These are phyloP conservation scores for Euptelea pleiosperma DNA, from an alignment of 164 flowering plant species.

Conservation along the genomic window DNA sequence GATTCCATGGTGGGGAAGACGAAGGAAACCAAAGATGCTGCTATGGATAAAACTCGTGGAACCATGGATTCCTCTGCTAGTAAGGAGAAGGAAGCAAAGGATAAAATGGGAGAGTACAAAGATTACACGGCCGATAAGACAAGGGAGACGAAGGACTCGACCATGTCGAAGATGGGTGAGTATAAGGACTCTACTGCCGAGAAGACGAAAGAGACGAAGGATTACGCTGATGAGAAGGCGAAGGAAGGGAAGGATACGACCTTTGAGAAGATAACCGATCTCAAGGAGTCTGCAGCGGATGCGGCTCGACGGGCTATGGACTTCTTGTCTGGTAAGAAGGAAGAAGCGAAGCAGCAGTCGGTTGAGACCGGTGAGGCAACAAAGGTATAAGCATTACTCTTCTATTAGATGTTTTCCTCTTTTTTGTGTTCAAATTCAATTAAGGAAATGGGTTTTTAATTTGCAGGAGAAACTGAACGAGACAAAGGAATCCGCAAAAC, in stretches of 20 bases:
- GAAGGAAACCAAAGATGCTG: slow-evolving; percentile 11
- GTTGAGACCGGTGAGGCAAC: slow-evolving; percentile 35
- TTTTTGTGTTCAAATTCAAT: background rate
- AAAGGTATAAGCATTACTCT: slow-evolving; percentile 22
- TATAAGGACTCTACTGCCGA: slow-evolving; percentile 15
- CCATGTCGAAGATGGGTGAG: slow-evolving; percentile 15
- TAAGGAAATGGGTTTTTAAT: background rate
- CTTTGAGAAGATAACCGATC: slow-evolving; percentile 33
- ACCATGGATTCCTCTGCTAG: slow-evolving; percentile 16
- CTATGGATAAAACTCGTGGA: slow-evolving; percentile 12
- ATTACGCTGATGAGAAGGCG: slow-evolving; percentile 31
- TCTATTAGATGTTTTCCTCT: background rate
- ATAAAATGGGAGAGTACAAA: slow-evolving; percentile 20
- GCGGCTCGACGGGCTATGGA: slow-evolving; percentile 61
- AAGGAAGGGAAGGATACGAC: slow-evolving; percentile 30
- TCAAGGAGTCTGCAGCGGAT: slow-evolving; percentile 58
- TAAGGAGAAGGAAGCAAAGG: slow-evolving; percentile 26
- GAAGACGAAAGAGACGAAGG: slow-evolving; percentile 20
- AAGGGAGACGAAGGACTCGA: slow-evolving; percentile 22
- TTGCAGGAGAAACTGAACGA: slow-evolving; percentile 47
- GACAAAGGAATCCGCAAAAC: slow-evolving; percentile 41
- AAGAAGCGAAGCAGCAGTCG: slow-evolving; percentile 44
- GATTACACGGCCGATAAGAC: slow-evolving; percentile 29
- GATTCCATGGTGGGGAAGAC: slow-evolving; percentile 23
- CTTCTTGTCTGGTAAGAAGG: slow-evolving; percentile 56